Base-by-base conservation (phyloP, 805 yeast species). In the Kazachstania taianensis region DNA sequence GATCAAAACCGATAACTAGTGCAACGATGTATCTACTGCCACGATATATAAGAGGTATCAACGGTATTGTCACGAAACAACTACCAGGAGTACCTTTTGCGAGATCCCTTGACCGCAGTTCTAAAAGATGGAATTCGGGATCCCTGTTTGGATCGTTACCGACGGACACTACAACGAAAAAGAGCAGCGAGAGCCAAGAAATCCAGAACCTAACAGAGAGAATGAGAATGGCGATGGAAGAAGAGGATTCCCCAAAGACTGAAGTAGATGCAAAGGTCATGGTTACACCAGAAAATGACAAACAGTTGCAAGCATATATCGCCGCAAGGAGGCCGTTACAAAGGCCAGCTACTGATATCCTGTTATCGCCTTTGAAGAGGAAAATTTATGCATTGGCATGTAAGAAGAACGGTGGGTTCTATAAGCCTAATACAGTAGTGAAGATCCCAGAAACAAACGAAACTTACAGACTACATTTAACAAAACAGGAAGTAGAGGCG, bases 321-420 rank as follows among this genome's bases (percentile, higher is more conserved):
- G 66, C 73, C 25, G 73, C 76, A 26, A 46, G 54, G 42, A 67
- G 51, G 23, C 47, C 41, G 14, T 43, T 46, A 1, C 45, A 84
- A 50, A 62, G 67, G 39, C 58, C 71, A 13, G 77, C 82, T 7
- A 70, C 73, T 31, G 72, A 74, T 37, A 57, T 62, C 24, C 59
- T 74, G 12, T 56, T 86, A 12, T 68, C 85, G 5, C 89, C 94
- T 8, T 63, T 85, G 41, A 86, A 85, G 56, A 69, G 68, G 43
- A 61, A 67, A 46, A 62, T 87, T 4, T 86, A 82, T 51, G 60
- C 69, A 19, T 62, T 65, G 29, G 81, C 75, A 48, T 81, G 83
- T 34, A 54, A 61, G 7, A 49, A 68, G 41, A 70, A 81, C 55
- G 81, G 82, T 32, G 73, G 74, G 2, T 79, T 78, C 50, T 87